Evolutionary conservation across 2,329 filamentous ascomycete genomes (phyloP).

Genomic region (Venturiaceae sp.): DNA sequence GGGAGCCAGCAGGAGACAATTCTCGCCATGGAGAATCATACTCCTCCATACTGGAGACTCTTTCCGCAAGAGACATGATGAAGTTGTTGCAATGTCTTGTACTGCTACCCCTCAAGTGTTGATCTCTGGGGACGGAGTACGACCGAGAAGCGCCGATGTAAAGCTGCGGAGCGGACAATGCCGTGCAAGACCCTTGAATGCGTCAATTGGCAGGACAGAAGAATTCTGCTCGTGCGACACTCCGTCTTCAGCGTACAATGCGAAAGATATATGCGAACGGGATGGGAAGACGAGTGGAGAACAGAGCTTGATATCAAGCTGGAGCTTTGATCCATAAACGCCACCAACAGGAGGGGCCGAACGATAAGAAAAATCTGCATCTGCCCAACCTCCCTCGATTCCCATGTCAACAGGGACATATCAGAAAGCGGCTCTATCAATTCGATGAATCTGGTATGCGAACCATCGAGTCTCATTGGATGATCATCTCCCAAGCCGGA

Average conservation of each 20-base stretch:
- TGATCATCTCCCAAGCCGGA: neutral
- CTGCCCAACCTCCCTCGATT: no score
- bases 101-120: neutral
- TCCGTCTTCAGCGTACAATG: no score
- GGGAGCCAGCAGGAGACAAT: slow-evolving; percentile 17
- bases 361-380: neutral
- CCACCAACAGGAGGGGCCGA: neutral
- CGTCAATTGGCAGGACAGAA: neutral
- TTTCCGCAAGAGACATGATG: slow-evolving; percentile 28
- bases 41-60: slow-evolving; percentile 29
- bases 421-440: no score
- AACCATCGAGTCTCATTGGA: neutral
- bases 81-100: neutral
- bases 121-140: neutral
- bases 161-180: neutral
- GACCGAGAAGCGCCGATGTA: neutral
- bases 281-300: no score
- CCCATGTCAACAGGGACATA: no score
- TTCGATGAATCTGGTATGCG: no score
- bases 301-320: no score
- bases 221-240: neutral
- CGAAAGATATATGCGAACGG: no score
- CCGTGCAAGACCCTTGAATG: neutral
- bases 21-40: slow-evolving; percentile 28
- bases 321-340: no score